A percentile compares a stretch with the other conserved stretches of the same genome.
Conservation (phyloP, 2,329 filamentous ascomycete species). For the Neopestalotiopsis rosae region DNA sequence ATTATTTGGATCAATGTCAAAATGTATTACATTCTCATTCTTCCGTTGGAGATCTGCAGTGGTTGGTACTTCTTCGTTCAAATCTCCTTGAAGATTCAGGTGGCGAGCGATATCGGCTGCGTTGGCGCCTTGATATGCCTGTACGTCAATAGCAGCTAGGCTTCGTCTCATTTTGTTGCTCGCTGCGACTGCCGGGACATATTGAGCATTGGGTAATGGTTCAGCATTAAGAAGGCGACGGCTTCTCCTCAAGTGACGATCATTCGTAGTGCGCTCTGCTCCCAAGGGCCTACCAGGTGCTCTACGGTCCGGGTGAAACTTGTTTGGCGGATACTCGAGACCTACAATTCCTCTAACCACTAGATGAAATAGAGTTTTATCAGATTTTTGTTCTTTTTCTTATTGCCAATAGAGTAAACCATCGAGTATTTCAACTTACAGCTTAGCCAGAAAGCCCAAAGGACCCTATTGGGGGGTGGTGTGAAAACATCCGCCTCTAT, state of each 20-base stretch:
- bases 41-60: background rate
- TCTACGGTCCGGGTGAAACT: background rate
- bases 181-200: no score
- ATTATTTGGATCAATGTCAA: constrained; percentile 3
- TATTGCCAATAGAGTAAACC: background rate
- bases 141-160: background rate
- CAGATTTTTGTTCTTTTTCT: no score
- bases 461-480: background rate
- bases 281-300: background rate
- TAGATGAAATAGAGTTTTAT: background rate
- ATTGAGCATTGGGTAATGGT: no score
- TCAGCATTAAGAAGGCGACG: no score
- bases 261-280: background rate
- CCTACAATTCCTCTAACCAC: background rate
- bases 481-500: background rate
- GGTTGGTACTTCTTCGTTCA: background rate
- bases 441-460: background rate
- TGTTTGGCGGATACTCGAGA: background rate
- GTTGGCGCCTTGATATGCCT: no score
- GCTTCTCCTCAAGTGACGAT: no score
- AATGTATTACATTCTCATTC: background rate
- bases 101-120: no score
- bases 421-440: background rate
- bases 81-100: background rate
- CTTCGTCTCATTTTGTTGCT: no score